Evolutionary conservation across 2,329 filamentous ascomycete species (phyloP), one percentile per base, ranked within the genome.

Genomic region (Leptographium radiaticola): DNA sequence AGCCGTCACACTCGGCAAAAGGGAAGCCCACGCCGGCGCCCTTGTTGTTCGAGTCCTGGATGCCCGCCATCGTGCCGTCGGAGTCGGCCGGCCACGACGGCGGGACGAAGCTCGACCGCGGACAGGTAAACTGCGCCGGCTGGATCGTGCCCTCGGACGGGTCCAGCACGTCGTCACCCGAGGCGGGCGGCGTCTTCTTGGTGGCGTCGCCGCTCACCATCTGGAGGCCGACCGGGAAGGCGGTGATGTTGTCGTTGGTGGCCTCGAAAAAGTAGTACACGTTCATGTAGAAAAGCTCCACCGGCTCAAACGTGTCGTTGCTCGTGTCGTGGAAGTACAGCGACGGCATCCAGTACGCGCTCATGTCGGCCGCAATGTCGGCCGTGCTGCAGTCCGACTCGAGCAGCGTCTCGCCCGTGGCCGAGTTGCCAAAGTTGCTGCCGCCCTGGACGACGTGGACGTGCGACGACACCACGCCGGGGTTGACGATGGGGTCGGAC

Each of bases 291-390:
- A 84, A 82, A 57, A 86, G 70, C 46, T 81, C 74, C 18, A 89
- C 86, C 39, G 76, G 74, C 66, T 83, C 78, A 60, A 87, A 80
- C 51, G 74, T 75, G 49, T 77, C 78, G 59, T 82, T 79, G 60
- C 76, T 70, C 61, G 80, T 75, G 59, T 85, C 77, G 59, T 75
- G 70, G 68, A 84, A 89, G 69, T 83, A 89, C 3, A 90, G 70
- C 33, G 74, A 72, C 1, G 87, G 86, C 54, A 83, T 81, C 87
- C 87, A 90, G 72, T 91, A 90, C 67, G 84, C 84, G 60, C 79
- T 85, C 64, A 80, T 74, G 68, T 89, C 86, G 53, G 78, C 79
- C 61, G 75, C 80, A 64, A 87, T 74, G 57, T 76, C 75, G 65
- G 86, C 84, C 38, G 83, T 87, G 49, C 81, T 86, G 73, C 87